Conservation (phyloP, 345 rosid species). For the Brassica incana region DNA sequence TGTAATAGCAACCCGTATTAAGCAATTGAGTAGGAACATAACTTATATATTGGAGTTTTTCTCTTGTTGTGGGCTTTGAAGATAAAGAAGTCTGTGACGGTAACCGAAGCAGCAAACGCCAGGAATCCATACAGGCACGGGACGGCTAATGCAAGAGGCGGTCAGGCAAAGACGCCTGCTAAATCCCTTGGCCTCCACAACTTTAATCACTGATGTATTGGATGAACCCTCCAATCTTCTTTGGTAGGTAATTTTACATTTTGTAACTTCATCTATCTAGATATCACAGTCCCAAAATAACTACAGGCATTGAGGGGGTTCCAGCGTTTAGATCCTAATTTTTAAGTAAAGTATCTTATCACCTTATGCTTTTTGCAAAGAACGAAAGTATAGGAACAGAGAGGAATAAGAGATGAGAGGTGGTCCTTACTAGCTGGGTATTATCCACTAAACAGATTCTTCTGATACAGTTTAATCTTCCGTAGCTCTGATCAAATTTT, state of each 20-base stretch:
- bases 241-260: conserved; percentile 18
- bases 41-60: not conserved
- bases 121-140: conserved; percentile 55
- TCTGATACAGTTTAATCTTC: conserved; percentile 19
- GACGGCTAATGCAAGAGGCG: conserved; percentile 57
- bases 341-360: conserved; percentile 6
- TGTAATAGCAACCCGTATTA: not conserved
- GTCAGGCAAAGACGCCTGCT: conserved; percentile 58
- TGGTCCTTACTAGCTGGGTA: not conserved
- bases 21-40: not conserved
- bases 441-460: not conserved
- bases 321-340: conserved; percentile 1
- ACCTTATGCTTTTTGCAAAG: conserved; percentile 15
- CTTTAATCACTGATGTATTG: conserved; percentile 39
- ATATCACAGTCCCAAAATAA: conserved; percentile 7
- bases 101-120: conserved; percentile 54
- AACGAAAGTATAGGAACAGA: conserved; percentile 4
- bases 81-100: conserved; percentile 69
- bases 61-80: conserved; percentile 33
- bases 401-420: not conserved
- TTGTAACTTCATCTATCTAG: conserved; percentile 17
- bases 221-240: not conserved
- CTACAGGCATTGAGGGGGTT: conserved; percentile 1
- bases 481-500: not conserved
- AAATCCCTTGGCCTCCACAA: conserved; percentile 61